phyloP scores from a whole-genome alignment of 108 stramenopile species.

The Phaeodactylum tricornutum region DNA sequence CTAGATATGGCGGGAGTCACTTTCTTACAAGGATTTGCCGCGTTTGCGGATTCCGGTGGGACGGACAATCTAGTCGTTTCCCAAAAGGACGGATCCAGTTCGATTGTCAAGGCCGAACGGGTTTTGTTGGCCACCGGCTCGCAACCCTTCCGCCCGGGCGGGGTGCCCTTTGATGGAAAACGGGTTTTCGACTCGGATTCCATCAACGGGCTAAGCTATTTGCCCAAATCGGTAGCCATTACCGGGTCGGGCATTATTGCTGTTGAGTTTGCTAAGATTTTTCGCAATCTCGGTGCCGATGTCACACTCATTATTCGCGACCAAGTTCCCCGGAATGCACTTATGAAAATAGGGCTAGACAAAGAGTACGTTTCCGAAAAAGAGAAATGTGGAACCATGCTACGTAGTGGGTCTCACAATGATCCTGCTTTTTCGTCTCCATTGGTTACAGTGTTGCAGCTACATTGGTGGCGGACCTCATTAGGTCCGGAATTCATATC shows the following conservation, averaged over 20 bases:
- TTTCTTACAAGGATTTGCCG: conserved; percentile 44
- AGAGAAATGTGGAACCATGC: conserved; percentile 24
- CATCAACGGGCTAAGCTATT: conserved; percentile 46
- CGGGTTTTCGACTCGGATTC: conserved; percentile 67
- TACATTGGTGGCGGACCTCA: conserved; percentile 32
- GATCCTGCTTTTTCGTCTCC: background rate
- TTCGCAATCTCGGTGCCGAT: conserved; percentile 55
- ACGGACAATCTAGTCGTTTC: conserved; percentile 32
- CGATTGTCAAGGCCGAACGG: conserved; percentile 32
- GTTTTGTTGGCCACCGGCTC: conserved; percentile 63
- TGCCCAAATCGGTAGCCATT: conserved; percentile 69
- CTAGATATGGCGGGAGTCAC: conserved; percentile 50
- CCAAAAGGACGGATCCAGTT: conserved; percentile 3
- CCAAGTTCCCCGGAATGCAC: conserved; percentile 45
- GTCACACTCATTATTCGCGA: conserved; percentile 74
- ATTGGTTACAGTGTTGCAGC: conserved; percentile 17
- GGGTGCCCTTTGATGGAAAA: conserved; percentile 68
- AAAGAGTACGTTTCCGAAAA: conserved; percentile 42
- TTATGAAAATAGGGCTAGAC: conserved; percentile 78
- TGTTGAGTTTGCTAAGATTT: conserved; percentile 78
- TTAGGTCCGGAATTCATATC: conserved; percentile 54
- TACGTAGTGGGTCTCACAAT: conserved; percentile 4
- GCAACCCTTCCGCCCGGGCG: conserved; percentile 50
- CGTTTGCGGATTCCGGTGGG: conserved; percentile 47
- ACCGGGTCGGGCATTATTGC: conserved; percentile 72